Conservation (phyloP, 1,139 yeast genomes). For the Geotrichum europaeum region DNA sequence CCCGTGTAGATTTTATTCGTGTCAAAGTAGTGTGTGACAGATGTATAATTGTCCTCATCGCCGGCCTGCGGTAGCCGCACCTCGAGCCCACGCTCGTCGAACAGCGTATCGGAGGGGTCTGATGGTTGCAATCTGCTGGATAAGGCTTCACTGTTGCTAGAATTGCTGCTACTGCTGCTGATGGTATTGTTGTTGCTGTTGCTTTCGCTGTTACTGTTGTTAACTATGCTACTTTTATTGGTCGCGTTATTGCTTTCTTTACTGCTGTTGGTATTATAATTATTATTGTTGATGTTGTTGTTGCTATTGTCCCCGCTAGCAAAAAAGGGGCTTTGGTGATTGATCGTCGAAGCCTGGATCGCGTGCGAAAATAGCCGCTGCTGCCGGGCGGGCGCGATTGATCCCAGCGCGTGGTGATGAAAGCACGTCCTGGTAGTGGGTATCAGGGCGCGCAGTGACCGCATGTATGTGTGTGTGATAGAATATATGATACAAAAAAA, state of each 20-base stretch:
- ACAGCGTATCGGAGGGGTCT: neutral
- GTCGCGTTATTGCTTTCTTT: neutral
- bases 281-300: neutral
- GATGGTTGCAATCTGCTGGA: neutral
- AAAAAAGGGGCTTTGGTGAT: neutral
- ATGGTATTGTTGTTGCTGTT: neutral
- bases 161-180: neutral
- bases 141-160: neutral
- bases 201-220: neutral
- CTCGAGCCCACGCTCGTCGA: conserved; percentile 1
- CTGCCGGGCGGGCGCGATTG: neutral
- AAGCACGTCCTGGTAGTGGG: neutral
- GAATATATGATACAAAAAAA: neutral
- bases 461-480: neutral
- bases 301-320: neutral
- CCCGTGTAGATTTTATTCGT: conserved; percentile 37
- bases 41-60: neutral
- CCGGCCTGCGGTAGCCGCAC: conserved; percentile 6
- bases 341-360: neutral
- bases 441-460: neutral
- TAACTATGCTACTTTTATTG: neutral
- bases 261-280: neutral
- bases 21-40: conserved; percentile 33
- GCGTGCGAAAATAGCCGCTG: neutral
- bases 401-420: neutral